Base-by-base conservation (phyloP, 148 eudicot genomes). In the Chenopodium quinoa region DNA sequence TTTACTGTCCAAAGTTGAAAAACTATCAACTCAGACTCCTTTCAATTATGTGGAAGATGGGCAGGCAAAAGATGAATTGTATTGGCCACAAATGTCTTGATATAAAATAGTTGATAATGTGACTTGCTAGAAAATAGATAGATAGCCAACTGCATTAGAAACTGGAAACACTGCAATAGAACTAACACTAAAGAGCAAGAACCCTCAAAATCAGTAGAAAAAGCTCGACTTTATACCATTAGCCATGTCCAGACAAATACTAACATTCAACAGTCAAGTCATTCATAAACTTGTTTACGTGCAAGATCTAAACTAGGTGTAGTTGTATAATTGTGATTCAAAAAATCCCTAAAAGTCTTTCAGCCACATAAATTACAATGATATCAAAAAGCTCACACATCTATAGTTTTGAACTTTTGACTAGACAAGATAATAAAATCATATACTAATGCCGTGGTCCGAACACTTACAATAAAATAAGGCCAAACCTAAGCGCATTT, bases 121-220 rank as follows among this genome's bases (percentile, higher is more conserved):
- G 27, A 69, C 66, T 14, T 79, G 6, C 50, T n/a, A 52, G 47
- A 25, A 72, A 25, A 29, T 29, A 31, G 54, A 69, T 32, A 9
- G 32, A 79, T 50, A 69, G 44, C 34, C 75, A 54, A 34, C 66
- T 20, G 72, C 66, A 13, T 27, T 62, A 37, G 75, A 69, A 69
- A 56, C 48, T 27, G 34, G 3, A 3, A 60, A 52, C 25, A 75
- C 47, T 8, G 58, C 54, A 6, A 75, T 27, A 31, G 25, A 0
- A 17, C 71, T 44, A 16, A 29, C 7, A 2, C 16, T 25, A 22
- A 25, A 25, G 58, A 52, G 9, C 37, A 74, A 50, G 63, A 67
- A 29, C 13, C 37, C 7, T 29, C 11, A 23, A 20, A 64, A n/a
- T 23, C 68, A 64, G 31, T 14, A 64, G 12, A 64, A 23, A 64